A percentile compares a stretch with the other conserved stretches of the same genome.
Conservation (phyloP, 495 filamentous ascomycete species). For the Talaromyces trachyspermus region DNA sequence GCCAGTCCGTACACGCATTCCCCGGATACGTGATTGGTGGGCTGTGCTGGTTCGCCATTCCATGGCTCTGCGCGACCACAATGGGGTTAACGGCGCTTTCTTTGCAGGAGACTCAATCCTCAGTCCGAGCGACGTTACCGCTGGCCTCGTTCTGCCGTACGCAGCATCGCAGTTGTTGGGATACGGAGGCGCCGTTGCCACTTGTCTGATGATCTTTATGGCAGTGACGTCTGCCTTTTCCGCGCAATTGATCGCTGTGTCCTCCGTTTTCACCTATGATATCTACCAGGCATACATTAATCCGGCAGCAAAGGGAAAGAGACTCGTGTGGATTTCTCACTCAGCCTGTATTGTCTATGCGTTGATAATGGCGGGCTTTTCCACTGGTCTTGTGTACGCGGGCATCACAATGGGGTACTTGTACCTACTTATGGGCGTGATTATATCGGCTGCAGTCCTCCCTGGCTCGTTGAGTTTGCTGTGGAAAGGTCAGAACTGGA, state of each 20-base stretch:
- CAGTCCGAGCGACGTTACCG: conserved; percentile 65
- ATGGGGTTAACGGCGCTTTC: conserved; percentile 89
- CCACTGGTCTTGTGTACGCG: conserved; percentile 68
- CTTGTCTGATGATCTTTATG: conserved; percentile 89
- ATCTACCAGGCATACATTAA: conserved; percentile 62
- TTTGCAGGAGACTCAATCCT: conserved; percentile 69
- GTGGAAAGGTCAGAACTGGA: conserved; percentile 79
- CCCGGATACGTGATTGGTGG: conserved; percentile 91
- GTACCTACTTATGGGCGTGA: conserved; percentile 87
- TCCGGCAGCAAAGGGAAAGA: conserved; percentile 59
- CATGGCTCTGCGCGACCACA: conserved; percentile 86
- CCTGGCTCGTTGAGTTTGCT: conserved; percentile 74
- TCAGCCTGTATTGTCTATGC: conserved; percentile 67
- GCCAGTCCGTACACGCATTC: conserved; percentile 78
- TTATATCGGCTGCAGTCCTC: conserved; percentile 79
- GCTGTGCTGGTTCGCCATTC: conserved; percentile 91
- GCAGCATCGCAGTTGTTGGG: conserved; percentile 86
- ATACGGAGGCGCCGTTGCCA: conserved; percentile 76
- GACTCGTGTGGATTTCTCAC: conserved; percentile 83
- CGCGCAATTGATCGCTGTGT: conserved; percentile 86
- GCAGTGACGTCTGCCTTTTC: conserved; percentile 89
- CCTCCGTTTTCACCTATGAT: conserved; percentile 90
- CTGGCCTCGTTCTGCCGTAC: conserved; percentile 82
- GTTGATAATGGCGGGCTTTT: conserved; percentile 77
- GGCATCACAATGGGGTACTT: conserved; percentile 68